phyloP scores from a whole-genome alignment of 495 filamentous ascomycete genomes.

The Hyaloscypha hepaticicola region DNA sequence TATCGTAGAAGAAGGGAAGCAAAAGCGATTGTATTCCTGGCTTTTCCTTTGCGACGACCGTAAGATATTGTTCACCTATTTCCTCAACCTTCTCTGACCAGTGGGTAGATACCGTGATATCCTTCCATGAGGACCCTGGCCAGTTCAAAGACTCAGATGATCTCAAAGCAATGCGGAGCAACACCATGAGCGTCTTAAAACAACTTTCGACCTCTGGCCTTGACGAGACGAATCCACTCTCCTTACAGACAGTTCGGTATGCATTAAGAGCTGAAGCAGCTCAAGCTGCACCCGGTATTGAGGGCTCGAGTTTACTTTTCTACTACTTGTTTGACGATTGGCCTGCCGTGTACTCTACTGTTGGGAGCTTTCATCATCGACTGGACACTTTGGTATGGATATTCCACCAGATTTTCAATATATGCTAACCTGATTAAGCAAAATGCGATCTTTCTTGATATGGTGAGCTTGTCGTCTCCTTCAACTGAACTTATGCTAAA shows the following conservation, averaged over 20 bases:
- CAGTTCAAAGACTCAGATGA: conserved; percentile 35
- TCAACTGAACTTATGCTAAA: not conserved
- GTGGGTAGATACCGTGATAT: conserved; percentile 65
- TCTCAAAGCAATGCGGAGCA: conserved; percentile 60
- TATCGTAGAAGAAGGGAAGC: conserved; percentile 19
- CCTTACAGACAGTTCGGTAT: conserved; percentile 42
- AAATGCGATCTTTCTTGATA: conserved; percentile 25
- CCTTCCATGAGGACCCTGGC: conserved; percentile 70
- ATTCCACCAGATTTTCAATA: not conserved
- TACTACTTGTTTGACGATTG: conserved; percentile 91
- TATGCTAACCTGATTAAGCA: conserved; percentile 10
- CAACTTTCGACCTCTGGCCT: conserved; percentile 58
- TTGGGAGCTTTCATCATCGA: conserved; percentile 48
- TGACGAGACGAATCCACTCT: conserved; percentile 44
- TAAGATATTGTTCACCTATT: conserved; percentile 34
- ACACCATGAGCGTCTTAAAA: conserved; percentile 67
- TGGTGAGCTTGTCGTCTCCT: conserved; percentile 15
- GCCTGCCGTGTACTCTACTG: conserved; percentile 64
- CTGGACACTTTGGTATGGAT: conserved; percentile 56
- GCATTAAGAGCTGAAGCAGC: conserved; percentile 28
- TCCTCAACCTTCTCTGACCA: conserved; percentile 19
- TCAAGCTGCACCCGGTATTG: conserved; percentile 40
- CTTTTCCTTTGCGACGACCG: conserved; percentile 78
- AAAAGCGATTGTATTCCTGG: conserved; percentile 65
- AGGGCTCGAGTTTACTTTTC: conserved; percentile 73